Evolutionary conservation across 306 rosid genomes (phyloP).

Genomic region (Rosa rugosa): DNA sequence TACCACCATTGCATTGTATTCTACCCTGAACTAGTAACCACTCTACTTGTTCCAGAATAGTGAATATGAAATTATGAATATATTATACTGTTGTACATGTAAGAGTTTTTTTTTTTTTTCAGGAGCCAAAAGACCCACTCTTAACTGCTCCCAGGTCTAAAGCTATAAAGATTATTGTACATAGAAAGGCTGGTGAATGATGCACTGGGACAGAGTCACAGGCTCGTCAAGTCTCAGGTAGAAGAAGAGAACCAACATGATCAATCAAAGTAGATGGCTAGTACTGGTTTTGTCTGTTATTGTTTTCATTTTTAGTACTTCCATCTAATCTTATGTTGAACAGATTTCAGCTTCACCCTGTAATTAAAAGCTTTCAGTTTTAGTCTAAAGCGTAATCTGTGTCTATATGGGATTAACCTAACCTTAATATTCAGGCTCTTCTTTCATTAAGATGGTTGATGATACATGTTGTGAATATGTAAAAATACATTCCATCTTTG

Average conservation of each 20-base stretch:
- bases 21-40: slow-evolving; percentile 28
- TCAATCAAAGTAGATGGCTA: background rate
- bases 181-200: background rate
- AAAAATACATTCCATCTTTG: slow-evolving; percentile 6
- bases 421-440: background rate
- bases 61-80: background rate
- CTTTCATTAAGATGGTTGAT: background rate
- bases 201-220: slow-evolving; percentile 3
- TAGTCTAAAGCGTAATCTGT: background rate
- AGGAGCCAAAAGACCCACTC: slow-evolving; percentile 5
- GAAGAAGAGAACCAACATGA: slow-evolving; percentile 2
- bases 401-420: background rate
- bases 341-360: slow-evolving; percentile 1
- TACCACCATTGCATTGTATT: slow-evolving; percentile 37
- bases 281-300: background rate
- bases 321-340: background rate
- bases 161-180: background rate
- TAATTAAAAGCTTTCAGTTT: background rate
- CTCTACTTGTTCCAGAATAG: background rate
- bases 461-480: background rate
- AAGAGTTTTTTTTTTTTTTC: background rate
- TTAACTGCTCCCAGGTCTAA: background rate
- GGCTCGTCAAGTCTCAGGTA: background rate
- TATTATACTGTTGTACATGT: background rate
- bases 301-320: background rate